phyloP scores from a whole-genome alignment of 306 rosid species.

The Chamaecrista fasciculata region DNA sequence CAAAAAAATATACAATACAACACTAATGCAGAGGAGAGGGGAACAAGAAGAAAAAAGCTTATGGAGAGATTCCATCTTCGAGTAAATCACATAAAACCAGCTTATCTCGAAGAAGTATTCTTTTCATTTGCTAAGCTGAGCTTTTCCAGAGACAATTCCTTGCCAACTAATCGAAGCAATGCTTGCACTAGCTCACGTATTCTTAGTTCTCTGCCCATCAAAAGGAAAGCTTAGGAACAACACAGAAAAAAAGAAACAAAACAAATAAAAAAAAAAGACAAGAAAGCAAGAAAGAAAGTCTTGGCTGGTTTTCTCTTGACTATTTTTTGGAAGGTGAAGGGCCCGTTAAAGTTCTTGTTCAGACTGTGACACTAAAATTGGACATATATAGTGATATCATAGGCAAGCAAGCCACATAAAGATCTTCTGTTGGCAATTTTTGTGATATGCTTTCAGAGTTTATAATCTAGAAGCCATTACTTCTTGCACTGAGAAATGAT shows the following conservation, averaged over 20 bases:
- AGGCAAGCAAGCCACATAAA: background rate
- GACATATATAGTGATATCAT: background rate
- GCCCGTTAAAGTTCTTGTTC: background rate
- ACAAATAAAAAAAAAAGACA: background rate
- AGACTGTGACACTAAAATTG: background rate
- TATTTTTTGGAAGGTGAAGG: slow-evolving; percentile 3
- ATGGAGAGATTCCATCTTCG: slow-evolving; percentile 5
- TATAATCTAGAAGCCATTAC: background rate
- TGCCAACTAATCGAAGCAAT: slow-evolving; percentile 56
- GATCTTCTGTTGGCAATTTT: slow-evolving; percentile 1
- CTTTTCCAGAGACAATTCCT: slow-evolving; percentile 66
- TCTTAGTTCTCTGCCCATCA: slow-evolving; percentile 66
- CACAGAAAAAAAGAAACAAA: background rate
- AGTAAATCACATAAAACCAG: slow-evolving; percentile 1
- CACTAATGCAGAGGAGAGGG: slow-evolving; percentile 25
- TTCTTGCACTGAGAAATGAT: background rate
- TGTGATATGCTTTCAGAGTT: background rate
- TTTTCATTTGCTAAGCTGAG: slow-evolving; percentile 48
- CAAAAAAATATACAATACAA: slow-evolving; percentile 33
- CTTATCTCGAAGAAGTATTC: slow-evolving; percentile 34
- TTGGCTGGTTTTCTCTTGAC: background rate
- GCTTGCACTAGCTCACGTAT: slow-evolving; percentile 67
- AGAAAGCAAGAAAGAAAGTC: background rate
- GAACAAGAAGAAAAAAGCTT: slow-evolving; percentile 6
- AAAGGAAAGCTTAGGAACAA: slow-evolving; percentile 19